A percentile compares a stretch with the other conserved stretches of the same genome.
Evolutionary conservation across 345 rosid genomes (phyloP).

Genomic region (Gossypium anomalum): DNA sequence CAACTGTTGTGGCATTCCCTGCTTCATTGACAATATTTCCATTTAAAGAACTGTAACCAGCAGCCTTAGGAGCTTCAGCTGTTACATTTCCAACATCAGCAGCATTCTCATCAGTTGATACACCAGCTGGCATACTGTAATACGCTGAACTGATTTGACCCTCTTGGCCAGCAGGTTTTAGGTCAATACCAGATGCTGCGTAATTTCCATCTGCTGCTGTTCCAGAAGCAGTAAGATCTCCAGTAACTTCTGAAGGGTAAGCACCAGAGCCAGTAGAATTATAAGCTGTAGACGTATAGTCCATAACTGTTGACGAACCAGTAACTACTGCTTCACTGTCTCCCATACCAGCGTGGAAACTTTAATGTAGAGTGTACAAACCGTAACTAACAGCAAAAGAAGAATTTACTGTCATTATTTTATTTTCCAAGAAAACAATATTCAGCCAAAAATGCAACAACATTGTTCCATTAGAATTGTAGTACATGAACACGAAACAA

Average conservation of each 20-base stretch:
- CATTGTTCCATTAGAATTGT: neutral
- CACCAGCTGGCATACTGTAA: conserved; percentile 23
- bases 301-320: conserved; percentile 35
- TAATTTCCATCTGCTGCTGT: conserved; percentile 23
- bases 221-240: conserved; percentile 29
- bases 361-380: neutral
- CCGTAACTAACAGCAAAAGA: too few species aligned
- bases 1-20: conserved; percentile 30
- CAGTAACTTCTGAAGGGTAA: conserved; percentile 32
- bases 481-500: neutral
- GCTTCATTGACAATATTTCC: too few species aligned
- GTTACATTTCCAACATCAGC: conserved; percentile 13
- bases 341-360: conserved; percentile 40
- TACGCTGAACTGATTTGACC: conserved; percentile 14
- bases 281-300: conserved; percentile 32
- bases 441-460: neutral
- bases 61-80: conserved; percentile 22
- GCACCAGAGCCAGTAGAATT: conserved; percentile 20
- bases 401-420: neutral
- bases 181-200: conserved; percentile 14
- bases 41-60: too few species aligned
- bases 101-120: conserved; percentile 19
- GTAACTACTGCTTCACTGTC: conserved; percentile 60
- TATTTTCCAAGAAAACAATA: neutral
- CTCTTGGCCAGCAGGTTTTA: conserved; percentile 25